These are phyloP conservation scores for Ascochyta viciae-villosae DNA, from an alignment of 2,329 filamentous ascomycete species.

Conservation along the genomic window DNA sequence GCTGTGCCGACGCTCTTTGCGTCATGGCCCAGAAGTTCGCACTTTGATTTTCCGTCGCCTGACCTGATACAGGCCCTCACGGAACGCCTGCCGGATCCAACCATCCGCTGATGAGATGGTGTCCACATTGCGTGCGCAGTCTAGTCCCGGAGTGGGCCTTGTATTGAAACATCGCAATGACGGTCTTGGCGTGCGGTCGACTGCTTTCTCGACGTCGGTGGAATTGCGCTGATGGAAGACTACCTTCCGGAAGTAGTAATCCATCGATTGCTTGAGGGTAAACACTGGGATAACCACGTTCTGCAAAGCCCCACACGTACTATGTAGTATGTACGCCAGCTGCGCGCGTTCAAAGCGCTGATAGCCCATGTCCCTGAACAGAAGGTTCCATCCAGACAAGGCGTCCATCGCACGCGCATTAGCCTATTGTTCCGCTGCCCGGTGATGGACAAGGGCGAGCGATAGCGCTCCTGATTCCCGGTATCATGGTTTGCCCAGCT, in stretches of 20 bases:
- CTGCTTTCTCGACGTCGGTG: slow-evolving; percentile 2
- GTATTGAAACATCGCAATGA: slow-evolving; percentile 2
- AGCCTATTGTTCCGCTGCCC: slow-evolving; percentile 18
- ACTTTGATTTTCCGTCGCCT: slow-evolving; percentile 13
- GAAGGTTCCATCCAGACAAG: slow-evolving; percentile 19
- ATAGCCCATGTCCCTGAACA: slow-evolving; percentile 18
- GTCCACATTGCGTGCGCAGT: slow-evolving; percentile 10
- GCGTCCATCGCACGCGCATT: slow-evolving; percentile 20
- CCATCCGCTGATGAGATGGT: neutral
- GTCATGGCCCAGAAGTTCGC: slow-evolving; percentile 8
- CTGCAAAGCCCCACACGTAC: slow-evolving; percentile 7
- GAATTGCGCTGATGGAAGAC: neutral
- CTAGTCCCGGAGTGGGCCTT: slow-evolving; percentile 7
- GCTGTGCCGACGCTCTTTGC: slow-evolving; percentile 1
- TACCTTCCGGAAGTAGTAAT: slow-evolving; percentile 16
- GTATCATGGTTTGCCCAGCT: slow-evolving; percentile 14
- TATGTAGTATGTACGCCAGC: neutral
- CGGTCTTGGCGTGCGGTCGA: slow-evolving; percentile 14
- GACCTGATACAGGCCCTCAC: neutral
- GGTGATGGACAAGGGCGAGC: slow-evolving; percentile 8
- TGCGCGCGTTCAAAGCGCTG: neutral
- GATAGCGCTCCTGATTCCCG: slow-evolving; percentile 19
- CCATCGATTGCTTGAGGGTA: slow-evolving; percentile 1
- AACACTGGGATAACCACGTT: slow-evolving; percentile 5
- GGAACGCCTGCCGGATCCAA: slow-evolving; percentile 4